A percentile compares a stretch with the other conserved stretches of the same genome.
These are phyloP conservation scores for Cyclanthera cordifolia DNA, from an alignment of 306 rosid genomes.

Conservation along the genomic window DNA sequence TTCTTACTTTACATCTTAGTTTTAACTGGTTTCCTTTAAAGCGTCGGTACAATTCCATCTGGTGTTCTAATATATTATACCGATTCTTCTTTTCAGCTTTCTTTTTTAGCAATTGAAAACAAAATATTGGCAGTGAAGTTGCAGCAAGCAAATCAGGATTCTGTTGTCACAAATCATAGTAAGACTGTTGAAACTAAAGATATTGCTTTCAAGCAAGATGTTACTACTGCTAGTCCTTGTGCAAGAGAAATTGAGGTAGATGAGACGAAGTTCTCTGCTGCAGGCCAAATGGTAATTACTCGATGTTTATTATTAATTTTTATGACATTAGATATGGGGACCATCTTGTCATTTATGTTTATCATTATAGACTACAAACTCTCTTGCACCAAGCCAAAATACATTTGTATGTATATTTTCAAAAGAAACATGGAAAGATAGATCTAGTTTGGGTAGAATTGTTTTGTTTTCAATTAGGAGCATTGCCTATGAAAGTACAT, in stretches of 20 bases:
- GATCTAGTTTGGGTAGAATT: background rate
- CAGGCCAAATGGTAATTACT: conserved; percentile 35
- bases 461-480: background rate
- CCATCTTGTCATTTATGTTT: background rate
- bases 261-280: conserved; percentile 23
- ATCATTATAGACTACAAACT: background rate
- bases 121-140: conserved; percentile 47
- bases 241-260: conserved; percentile 31
- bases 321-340: background rate
- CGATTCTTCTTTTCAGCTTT: conserved; percentile 38
- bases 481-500: background rate
- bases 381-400: background rate
- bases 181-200: conserved; percentile 19
- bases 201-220: conserved; percentile 20
- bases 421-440: background rate
- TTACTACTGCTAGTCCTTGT: conserved; percentile 11
- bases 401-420: background rate
- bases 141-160: conserved; percentile 32
- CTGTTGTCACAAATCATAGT: conserved; percentile 15
- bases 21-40: background rate
- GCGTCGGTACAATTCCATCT: background rate
- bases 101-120: conserved; percentile 60
- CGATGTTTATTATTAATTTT: background rate
- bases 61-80: background rate
- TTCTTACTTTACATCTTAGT: background rate